Conservation (phyloP, 371 early-diverging fungal genomes). For the Dichotomocladium elegans region DNA sequence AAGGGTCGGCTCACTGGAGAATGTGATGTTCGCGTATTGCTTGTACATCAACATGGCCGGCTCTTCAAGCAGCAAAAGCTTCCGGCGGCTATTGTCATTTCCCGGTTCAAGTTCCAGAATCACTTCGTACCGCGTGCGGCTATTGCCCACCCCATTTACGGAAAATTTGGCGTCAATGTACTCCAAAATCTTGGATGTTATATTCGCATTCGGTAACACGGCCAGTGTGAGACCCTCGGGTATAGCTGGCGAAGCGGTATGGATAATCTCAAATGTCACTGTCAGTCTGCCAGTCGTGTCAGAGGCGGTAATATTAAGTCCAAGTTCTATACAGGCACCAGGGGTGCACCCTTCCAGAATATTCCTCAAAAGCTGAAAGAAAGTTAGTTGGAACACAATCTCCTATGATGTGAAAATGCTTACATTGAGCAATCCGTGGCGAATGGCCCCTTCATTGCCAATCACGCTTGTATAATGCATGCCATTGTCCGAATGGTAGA, state of each 20-base stretch:
- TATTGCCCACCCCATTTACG: slow-evolving; percentile 33
- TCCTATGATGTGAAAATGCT: slow-evolving; percentile 2
- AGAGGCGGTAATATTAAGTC: slow-evolving; percentile 29
- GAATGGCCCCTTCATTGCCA: slow-evolving; percentile 55
- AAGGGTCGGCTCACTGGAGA: slow-evolving; percentile 53
- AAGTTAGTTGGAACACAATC: neutral
- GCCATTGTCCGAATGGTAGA: slow-evolving; percentile 57
- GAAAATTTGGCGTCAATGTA: slow-evolving; percentile 44
- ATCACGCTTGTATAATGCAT: slow-evolving; percentile 52
- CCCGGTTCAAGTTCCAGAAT: slow-evolving; percentile 35
- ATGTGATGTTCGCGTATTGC: slow-evolving; percentile 24
- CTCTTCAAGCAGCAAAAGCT: slow-evolving; percentile 7
- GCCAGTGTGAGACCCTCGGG: slow-evolving; percentile 20
- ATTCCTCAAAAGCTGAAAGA: slow-evolving; percentile 47
- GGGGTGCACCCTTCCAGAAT: slow-evolving; percentile 53
- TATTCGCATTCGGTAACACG: slow-evolving; percentile 42
- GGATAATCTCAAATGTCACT: slow-evolving; percentile 50
- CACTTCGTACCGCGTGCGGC: slow-evolving; percentile 36
- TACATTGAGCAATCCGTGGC: slow-evolving; percentile 58
- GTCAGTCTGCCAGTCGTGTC: slow-evolving; percentile 21
- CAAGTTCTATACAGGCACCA: slow-evolving; percentile 59
- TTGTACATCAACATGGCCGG: slow-evolving; percentile 12
- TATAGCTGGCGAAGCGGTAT: slow-evolving; percentile 36
- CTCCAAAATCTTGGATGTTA: slow-evolving; percentile 47
- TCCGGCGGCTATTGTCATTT: slow-evolving; percentile 9